phyloP scores from a whole-genome alignment of 768 basidiomycete genomes.

The Suillus luteus region DNA sequence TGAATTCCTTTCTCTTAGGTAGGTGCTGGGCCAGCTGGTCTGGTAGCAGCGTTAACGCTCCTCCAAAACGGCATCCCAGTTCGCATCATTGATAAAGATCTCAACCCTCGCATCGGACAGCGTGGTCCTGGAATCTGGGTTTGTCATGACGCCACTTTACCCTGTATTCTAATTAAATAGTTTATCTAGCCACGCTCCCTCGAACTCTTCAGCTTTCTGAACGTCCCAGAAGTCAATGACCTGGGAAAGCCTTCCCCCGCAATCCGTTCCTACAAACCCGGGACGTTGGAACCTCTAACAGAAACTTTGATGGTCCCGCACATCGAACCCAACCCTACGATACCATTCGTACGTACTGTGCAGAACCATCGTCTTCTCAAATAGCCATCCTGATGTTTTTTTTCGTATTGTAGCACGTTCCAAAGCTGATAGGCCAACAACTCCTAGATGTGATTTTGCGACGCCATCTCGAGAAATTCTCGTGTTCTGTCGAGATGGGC shows the following conservation, averaged over 20 bases:
- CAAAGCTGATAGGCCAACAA: constrained; percentile 25
- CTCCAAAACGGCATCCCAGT: constrained; percentile 28
- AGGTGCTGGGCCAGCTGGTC: constrained; percentile 49
- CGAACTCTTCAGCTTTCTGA: constrained; percentile 41
- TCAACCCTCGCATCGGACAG: constrained; percentile 36
- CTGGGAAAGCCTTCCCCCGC: constrained; percentile 28
- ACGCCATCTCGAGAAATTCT: constrained; percentile 23
- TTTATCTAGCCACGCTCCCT: constrained; percentile 41
- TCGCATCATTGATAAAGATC: constrained; percentile 16
- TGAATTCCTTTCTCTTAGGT: constrained; percentile 32
- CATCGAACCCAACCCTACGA: constrained; percentile 23
- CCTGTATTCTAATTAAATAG: neutral
- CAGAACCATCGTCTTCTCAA: neutral
- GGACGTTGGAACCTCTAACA: neutral
- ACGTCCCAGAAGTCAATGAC: constrained; percentile 39
- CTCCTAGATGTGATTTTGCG: constrained; percentile 31
- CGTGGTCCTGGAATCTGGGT: constrained; percentile 43
- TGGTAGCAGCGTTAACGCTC: constrained; percentile 45
- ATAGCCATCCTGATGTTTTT: neutral
- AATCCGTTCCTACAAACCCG: constrained; percentile 35
- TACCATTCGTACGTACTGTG: constrained; percentile 26
- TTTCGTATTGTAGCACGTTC: constrained; percentile 17
- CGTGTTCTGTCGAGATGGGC: constrained; percentile 37
- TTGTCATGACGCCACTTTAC: neutral
- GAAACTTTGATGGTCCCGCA: constrained; percentile 20